phyloP scores from a whole-genome alignment of 345 rosid species.

The Brassica rapa region DNA sequence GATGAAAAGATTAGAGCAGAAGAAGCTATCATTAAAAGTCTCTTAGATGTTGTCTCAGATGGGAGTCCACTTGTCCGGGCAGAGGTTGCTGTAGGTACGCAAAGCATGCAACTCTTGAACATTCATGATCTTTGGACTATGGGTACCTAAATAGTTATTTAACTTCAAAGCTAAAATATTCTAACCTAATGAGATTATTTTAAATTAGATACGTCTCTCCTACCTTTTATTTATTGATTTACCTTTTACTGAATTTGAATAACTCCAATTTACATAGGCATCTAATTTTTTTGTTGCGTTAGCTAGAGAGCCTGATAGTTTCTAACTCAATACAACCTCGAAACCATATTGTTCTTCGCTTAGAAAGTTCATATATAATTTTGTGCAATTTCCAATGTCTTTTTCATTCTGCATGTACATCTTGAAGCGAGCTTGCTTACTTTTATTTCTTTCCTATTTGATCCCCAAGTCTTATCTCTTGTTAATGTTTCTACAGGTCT shows the following conservation, averaged over 20 bases:
- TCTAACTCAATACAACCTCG: constrained; percentile 6
- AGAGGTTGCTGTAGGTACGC: constrained; percentile 97
- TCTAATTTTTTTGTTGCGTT: neutral
- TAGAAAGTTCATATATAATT: constrained; percentile 26
- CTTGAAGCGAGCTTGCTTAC: constrained; percentile 23
- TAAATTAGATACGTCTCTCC: constrained; percentile 15
- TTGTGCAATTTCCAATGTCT: constrained; percentile 27
- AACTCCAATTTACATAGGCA: neutral
- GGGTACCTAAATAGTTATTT: constrained; percentile 32
- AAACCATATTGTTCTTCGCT: constrained; percentile 11
- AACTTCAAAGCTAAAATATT: constrained; percentile 20
- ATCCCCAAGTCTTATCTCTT: constrained; percentile 25
- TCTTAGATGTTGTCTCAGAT: constrained; percentile 79
- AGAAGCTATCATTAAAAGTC: constrained; percentile 73
- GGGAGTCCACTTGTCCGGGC: constrained; percentile 99
- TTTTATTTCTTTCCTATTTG: neutral
- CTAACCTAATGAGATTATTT: constrained; percentile 20
- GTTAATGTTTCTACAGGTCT: constrained; percentile 64
- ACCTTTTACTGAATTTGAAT: neutral
- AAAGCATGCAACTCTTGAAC: constrained; percentile 37
- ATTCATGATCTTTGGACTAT: constrained; percentile 33
- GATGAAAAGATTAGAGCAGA: constrained; percentile 93
- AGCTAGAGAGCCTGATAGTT: constrained; percentile 13
- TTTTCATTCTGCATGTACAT: constrained; percentile 18
- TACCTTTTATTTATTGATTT: constrained; percentile 1